Base-by-base conservation (phyloP, 2,329 filamentous ascomycete species). In the Aspergillus fischeri region DNA sequence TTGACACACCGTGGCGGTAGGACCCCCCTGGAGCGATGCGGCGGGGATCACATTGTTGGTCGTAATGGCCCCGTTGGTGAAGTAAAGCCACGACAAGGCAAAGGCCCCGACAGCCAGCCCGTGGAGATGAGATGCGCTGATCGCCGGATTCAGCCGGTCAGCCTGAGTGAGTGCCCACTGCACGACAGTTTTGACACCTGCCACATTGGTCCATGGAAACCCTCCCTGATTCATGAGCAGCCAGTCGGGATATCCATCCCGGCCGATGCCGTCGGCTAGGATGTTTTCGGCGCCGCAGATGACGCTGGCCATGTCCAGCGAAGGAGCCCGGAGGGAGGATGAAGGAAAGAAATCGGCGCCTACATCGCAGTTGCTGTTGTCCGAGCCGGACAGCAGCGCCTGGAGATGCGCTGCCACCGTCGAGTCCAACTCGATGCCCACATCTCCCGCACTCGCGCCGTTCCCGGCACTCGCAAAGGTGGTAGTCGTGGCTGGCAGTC, bases 401-500 rank as follows among this genome's bases (percentile, higher is more conserved):
- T 54, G 53, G 25, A 54, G 45, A 17, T 54, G 47, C 17, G 47
- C 47, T 24, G 53, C 53, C 29, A 54, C 53, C 20, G 11, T 38
- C 32, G 53, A 25, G 35, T 54, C 53, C n/a, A 54, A 24, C 24
- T 44, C 24, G 47, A 54, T 54, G 14, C 53, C 53, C 47, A 54
- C 8, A 14, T 54, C 53, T 25, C 53, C 53, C 24, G 32, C 47
- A 11, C n/a, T 49, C 21, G 32, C 47, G 3, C 53, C 47, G 24
- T 54, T 50, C 2, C 17, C 28, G 24, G 53, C 32, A 50, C 53
- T 54, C 9, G 53, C 53, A 50, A 49, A 54, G 47, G 47, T 50
- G 29, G 29, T 54, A 44, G 50, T 54, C 29, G 25, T 27, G 35
- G 47, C 53, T 20, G 53, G 53, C 11, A 35, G 25, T 49, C 53